Evolutionary conservation across 2,329 filamentous ascomycete species (phyloP), one percentile per base, ranked within the genome.

Genomic region (Trichophyton schoenleinii): DNA sequence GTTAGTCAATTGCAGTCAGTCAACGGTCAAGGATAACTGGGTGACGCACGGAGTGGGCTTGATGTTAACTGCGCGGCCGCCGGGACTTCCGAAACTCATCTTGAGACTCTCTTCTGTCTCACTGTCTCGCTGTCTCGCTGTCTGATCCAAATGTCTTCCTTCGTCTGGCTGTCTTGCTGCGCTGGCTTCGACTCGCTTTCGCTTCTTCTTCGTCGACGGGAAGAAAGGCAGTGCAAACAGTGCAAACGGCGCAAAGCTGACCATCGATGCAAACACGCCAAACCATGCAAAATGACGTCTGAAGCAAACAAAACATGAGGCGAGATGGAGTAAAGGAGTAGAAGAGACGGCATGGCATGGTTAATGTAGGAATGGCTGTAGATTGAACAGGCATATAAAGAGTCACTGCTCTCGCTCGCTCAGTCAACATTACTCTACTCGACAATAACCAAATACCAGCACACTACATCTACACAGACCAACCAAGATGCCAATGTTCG

Each of bases 11-110:
- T 46, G 20, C 9, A 25, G 18, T 22, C 22, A 1, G 1, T 46
- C 46, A 49, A 49, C 11, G 34, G 34, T 9, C 8, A 49, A 1
- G 46, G 22, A 42, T 18, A 36, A n/a, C 11, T 4, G 22, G 48
- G 46, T 11, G 46, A 79, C 85, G 73, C 77, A 88, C 83, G 88
- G 88, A 22, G 80, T 84, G 60, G 88, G 88, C 71, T 88, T 89
- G 62, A 80, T 75, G 71, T 81, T 80, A 66, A 82, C 78, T 64
- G 82, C 80, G 31, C 82, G 79, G 63, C 85, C 84, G 65, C 88
- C 88, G 31, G 87, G 88, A 65, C 83, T 81, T 66, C 88, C 88
- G 70, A 90, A 89, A 73, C 84, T 72, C 74, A 76, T 76, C 53
- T 41, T 66, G 11, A 25, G 1, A 13, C 11, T 58, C 22, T 11